Percentiles rank a stretch among this genome's conserved stretches.
phyloP scores from a whole-genome alignment of 345 rosid genomes.

The Camelina laxa region DNA sequence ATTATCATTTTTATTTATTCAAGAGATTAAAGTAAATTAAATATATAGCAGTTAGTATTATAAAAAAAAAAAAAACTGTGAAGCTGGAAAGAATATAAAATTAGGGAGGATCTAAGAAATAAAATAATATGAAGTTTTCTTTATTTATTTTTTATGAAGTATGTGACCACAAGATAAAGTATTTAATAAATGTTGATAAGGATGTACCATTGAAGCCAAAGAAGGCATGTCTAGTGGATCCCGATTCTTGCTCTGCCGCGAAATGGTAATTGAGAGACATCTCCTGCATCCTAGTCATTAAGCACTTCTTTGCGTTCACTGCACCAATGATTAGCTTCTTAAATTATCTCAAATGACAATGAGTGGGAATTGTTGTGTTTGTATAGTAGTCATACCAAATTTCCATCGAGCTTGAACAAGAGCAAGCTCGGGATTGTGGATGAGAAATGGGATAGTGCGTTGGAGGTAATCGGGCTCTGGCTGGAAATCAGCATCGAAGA shows the following conservation, averaged over 20 bases:
- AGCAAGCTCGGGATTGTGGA: conserved; percentile 52
- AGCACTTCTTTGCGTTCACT: conserved; percentile 50
- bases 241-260: conserved; percentile 49
- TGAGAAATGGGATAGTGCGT: conserved; percentile 54
- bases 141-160: no score
- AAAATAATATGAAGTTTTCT: background rate
- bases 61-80: background rate
- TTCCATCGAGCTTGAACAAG: conserved; percentile 67
- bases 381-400: conserved; percentile 42
- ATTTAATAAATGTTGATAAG: conserved; percentile 6
- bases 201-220: conserved; percentile 48
- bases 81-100: background rate
- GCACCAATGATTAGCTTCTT: conserved; percentile 8
- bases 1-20: background rate
- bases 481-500: conserved; percentile 65
- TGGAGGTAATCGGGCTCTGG: conserved; percentile 57
- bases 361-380: no score
- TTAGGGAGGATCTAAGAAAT: background rate
- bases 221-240: conserved; percentile 48
- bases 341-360: background rate
- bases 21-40: background rate
- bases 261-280: conserved; percentile 52
- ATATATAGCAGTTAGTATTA: no score
- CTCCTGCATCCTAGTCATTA: conserved; percentile 52
- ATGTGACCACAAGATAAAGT: conserved; percentile 13